phyloP scores from a whole-genome alignment of 768 basidiomycete genomes.

The Phlegmacium glaucopus region DNA sequence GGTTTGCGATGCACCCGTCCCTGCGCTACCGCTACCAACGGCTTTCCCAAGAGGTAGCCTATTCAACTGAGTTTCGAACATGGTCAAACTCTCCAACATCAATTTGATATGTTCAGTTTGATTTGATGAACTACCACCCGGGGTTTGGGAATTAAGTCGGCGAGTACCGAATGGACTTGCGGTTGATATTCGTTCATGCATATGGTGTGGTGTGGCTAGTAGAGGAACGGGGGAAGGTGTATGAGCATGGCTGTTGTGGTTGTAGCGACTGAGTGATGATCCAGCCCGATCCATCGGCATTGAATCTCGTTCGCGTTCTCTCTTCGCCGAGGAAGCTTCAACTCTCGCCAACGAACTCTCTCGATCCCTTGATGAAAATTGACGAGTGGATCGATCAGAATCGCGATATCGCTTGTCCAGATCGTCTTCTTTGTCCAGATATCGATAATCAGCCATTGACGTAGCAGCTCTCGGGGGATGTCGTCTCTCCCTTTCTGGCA shows the following conservation, averaged over 20 bases:
- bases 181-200: conserved; percentile 16
- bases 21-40: conserved; percentile 15
- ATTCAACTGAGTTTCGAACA: conserved; percentile 66
- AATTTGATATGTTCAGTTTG: conserved; percentile 62
- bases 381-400: neutral
- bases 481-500: conserved; percentile 15
- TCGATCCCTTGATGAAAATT: conserved; percentile 3
- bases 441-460: conserved; percentile 51
- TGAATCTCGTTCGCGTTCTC: conserved; percentile 14
- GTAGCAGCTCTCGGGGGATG: conserved; percentile 42
- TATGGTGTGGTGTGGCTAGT: conserved; percentile 12
- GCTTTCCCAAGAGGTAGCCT: conserved; percentile 38
- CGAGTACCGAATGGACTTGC: conserved; percentile 25
- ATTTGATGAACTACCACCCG: conserved; percentile 15
- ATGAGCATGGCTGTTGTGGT: conserved; percentile 8
- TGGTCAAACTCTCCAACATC: conserved; percentile 63
- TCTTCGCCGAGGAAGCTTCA: conserved; percentile 10
- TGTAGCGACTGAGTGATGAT: conserved; percentile 22
- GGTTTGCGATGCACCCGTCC: conserved; percentile 31
- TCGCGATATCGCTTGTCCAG: conserved; percentile 13
- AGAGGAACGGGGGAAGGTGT: conserved; percentile 13
- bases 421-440: conserved; percentile 22
- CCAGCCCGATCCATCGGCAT: conserved; percentile 14
- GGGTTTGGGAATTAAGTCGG: conserved; percentile 18
- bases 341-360: conserved; percentile 15